These are phyloP conservation scores for Neurospora africana DNA, from an alignment of 495 filamentous ascomycete genomes.

Conservation along the genomic window DNA sequence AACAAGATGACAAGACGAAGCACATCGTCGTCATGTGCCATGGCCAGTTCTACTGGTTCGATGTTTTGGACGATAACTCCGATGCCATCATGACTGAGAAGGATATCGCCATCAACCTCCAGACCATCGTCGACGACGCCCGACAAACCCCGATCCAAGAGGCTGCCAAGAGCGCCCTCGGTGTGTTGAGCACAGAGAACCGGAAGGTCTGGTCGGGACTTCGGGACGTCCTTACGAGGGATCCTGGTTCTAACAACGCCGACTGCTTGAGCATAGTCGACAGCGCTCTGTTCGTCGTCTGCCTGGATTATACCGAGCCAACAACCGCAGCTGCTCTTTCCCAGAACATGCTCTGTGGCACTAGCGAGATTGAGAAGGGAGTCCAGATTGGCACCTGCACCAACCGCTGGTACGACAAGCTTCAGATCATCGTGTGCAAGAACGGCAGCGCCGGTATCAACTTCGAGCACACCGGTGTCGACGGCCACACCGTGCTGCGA, in stretches of 20 bases:
- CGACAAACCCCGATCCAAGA: conserved; percentile 81
- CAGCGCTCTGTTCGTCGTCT: conserved; percentile 84
- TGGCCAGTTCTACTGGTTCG: conserved; percentile 99
- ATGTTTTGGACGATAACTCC: conserved; percentile 86
- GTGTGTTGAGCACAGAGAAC: conserved; percentile 93
- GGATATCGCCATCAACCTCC: conserved; percentile 83
- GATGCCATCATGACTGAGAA: conserved; percentile 97
- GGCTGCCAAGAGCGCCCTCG: conserved; percentile 85
- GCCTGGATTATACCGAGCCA: conserved; percentile 86
- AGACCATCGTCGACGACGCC: conserved; percentile 87
- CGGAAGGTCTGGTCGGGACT: conserved; percentile 90
- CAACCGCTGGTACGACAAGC: conserved; percentile 97
- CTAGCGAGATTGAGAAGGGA: conserved; percentile 79
- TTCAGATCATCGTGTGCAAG: conserved; percentile 98
- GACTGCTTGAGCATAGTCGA: conserved; percentile 93
- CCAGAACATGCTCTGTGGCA: conserved; percentile 97
- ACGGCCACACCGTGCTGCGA: conserved; percentile 91
- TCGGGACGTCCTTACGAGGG: conserved; percentile 78
- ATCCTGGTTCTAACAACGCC: conserved; percentile 82
- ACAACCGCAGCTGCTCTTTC: conserved; percentile 67
- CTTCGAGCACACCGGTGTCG: conserved; percentile 96
- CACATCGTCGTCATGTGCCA: conserved; percentile 92
- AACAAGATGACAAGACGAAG: conserved; percentile 77
- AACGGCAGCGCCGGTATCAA: conserved; percentile 98
- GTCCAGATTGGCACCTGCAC: conserved; percentile 97